Base-by-base conservation (phyloP, 176 grass and related monocot species). In the Elaeis guineensis region DNA sequence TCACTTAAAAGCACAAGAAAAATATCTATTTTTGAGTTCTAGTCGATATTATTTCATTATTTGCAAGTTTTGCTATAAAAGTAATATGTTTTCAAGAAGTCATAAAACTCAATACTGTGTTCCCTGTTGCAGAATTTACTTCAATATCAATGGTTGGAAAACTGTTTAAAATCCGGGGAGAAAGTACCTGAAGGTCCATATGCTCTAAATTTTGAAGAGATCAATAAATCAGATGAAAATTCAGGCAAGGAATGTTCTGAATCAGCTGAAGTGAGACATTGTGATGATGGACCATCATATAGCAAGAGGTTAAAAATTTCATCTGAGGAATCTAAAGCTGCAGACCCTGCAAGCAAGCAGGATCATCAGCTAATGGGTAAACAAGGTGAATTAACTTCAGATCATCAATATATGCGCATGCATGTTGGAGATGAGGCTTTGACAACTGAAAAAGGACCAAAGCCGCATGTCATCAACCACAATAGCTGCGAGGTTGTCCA, bases 131-230 rank as follows among this genome's bases (percentile, higher is more conserved):
- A 97, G 92, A 72, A 72, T 24, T 51, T 85, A 62, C 69, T 91
- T 22, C 66, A 58, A 48, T 85, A 82, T 0, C 58, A 91, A 17
- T 97, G 92, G 92, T 21, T 91, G 52, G 83, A 97, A 55, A 78
- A 85, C 55, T 88, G 87, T 75, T 76, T 97, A 50, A 82, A 80
- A 57, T 69, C 84, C 0, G 92, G 92, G 15, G 65, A 91, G 59
- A 90, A 67, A 74, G 50, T 88, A 50, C 62, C 84, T 0, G 84
- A 85, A 51, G 57, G 80, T 59, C 83, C 58, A 5, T 97, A 82
- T 66, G 1, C 54, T 5, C 74, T 97, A 57, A 77, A 75, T 7
- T 88, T 80, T 0, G 74, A 91, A 59, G 76, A 77, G 28, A 58
- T 74, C 24, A 73, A 78, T 63, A 73, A 71, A 26, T 72, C 55